Percentiles rank a stretch among this genome's conserved stretches.
These are phyloP conservation scores for Myrmaecium sp. DNA, from an alignment of 2,329 filamentous ascomycete genomes.

Conservation along the genomic window DNA sequence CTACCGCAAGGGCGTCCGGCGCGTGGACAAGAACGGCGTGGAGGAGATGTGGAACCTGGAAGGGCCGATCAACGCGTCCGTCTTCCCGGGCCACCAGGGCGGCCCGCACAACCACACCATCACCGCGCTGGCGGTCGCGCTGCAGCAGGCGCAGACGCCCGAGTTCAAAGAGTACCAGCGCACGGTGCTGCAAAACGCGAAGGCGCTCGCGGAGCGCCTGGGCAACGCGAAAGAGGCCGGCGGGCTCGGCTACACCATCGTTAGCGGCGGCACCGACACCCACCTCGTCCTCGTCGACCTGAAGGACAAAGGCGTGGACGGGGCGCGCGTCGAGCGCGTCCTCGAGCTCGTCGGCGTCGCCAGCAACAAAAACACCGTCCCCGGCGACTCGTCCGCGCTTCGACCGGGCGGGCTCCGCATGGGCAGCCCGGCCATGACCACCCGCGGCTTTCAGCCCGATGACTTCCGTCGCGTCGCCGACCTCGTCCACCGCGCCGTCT, in stretches of 20 bases:
- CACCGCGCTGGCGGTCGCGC: slow-evolving; percentile 82
- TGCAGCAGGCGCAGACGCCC: slow-evolving; percentile 78
- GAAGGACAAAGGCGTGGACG: slow-evolving; percentile 71
- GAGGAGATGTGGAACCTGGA: slow-evolving; percentile 92
- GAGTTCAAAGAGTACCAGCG: slow-evolving; percentile 93
- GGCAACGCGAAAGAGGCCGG: slow-evolving; percentile 54
- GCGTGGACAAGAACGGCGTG: slow-evolving; percentile 75
- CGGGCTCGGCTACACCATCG: slow-evolving; percentile 77
- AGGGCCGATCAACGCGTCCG: slow-evolving; percentile 93
- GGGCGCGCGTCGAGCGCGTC: slow-evolving; percentile 86
- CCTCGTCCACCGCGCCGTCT: slow-evolving; percentile 23
- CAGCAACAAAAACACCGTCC: slow-evolving; percentile 98
- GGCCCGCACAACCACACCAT: slow-evolving; percentile 99
- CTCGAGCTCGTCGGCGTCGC: slow-evolving; percentile 98
- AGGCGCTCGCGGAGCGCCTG: slow-evolving; percentile 60
- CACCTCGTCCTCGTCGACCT: slow-evolving; percentile 95
- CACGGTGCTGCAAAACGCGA: slow-evolving; percentile 83
- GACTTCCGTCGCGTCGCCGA: slow-evolving; percentile 60
- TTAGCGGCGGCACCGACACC: slow-evolving; percentile 89
- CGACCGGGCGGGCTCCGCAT: slow-evolving; percentile 92
- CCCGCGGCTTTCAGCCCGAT: slow-evolving; percentile 76
- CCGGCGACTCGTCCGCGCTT: slow-evolving; percentile 91
- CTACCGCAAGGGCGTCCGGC: slow-evolving; percentile 93
- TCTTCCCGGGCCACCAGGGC: slow-evolving; percentile 97
- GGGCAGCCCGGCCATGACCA: slow-evolving; percentile 94